Conservation (phyloP, 352 stramenopile species). For the Elongisporangium anandrum region DNA sequence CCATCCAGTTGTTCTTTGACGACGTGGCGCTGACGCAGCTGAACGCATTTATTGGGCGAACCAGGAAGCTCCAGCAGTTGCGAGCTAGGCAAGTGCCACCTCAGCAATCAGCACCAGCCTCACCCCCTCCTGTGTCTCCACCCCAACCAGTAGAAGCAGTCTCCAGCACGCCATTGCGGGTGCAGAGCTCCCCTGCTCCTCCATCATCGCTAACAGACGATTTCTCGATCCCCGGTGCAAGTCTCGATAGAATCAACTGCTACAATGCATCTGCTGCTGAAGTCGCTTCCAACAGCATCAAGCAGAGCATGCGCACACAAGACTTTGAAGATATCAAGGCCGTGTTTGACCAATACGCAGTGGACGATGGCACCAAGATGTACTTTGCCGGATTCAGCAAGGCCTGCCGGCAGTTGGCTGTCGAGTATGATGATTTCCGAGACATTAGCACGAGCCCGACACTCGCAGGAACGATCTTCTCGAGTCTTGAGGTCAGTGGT, state of each 20-base stretch:
- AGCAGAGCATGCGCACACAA: slow-evolving; percentile 45
- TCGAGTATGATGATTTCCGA: slow-evolving; percentile 57
- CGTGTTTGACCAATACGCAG: slow-evolving; percentile 48
- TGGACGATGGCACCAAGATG: slow-evolving; percentile 40
- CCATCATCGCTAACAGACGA: neutral
- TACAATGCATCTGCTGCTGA: neutral
- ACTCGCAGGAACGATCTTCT: slow-evolving; percentile 70
- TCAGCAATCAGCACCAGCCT: slow-evolving; percentile 2
- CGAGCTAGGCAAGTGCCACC: slow-evolving; percentile 11
- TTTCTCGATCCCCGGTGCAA: neutral
- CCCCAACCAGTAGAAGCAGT: slow-evolving; percentile 1
- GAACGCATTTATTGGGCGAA: slow-evolving; percentile 74
- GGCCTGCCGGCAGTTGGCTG: slow-evolving; percentile 52
- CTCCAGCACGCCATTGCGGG: neutral
- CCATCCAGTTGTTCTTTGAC: slow-evolving; percentile 84
- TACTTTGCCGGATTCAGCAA: slow-evolving; percentile 59
- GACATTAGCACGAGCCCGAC: slow-evolving; percentile 55
- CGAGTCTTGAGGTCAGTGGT: slow-evolving; percentile 55
- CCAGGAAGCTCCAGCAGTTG: slow-evolving; percentile 46
- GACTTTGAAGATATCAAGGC: slow-evolving; percentile 45
- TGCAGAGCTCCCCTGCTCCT: slow-evolving; percentile 3
- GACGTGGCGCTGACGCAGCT: slow-evolving; percentile 76
- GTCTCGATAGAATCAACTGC: neutral
- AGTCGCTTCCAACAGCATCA: slow-evolving; percentile 21
- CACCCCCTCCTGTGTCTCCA: neutral